phyloP scores from a whole-genome alignment of 2,329 filamentous ascomycete genomes.

The Trichoderma atrobrunneum region DNA sequence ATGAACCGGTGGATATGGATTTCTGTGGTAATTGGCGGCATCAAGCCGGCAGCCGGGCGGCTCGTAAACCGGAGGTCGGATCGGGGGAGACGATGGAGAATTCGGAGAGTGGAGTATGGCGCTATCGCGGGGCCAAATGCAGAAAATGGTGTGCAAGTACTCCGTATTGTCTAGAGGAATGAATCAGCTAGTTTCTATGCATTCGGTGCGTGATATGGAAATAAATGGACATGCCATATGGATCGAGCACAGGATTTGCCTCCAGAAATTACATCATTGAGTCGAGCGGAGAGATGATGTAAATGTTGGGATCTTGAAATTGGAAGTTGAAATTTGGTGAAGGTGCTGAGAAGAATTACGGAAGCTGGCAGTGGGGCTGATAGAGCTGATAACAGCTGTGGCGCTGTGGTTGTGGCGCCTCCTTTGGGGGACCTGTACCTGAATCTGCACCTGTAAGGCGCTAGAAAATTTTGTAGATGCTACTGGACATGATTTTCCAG shows the following conservation, averaged over 20 bases:
- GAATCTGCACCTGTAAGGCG: neutral
- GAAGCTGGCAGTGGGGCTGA: neutral
- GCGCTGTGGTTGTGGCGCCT: neutral
- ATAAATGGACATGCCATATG: neutral
- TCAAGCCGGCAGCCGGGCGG: slow-evolving; percentile 52
- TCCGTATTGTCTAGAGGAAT: neutral
- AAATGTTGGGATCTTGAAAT: neutral
- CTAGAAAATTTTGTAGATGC: neutral
- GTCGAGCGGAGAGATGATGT: neutral
- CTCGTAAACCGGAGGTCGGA: slow-evolving; percentile 39
- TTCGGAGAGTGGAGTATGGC: slow-evolving; percentile 31
- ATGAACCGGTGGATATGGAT: slow-evolving; percentile 45
- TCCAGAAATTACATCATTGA: neutral
- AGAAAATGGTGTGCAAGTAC: neutral
- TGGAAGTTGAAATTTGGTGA: neutral
- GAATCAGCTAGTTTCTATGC: neutral
- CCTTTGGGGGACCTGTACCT: neutral
- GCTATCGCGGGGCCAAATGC: slow-evolving; percentile 25
- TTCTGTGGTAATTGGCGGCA: slow-evolving; percentile 51
- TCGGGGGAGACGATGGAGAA: slow-evolving; percentile 32
- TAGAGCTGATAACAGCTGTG: neutral
- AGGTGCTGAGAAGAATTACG: neutral
- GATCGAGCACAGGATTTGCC: neutral
- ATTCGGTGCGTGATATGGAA: neutral
- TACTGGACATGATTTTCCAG: neutral